These are phyloP conservation scores for Daedaleopsis nitida DNA, from an alignment of 768 basidiomycete genomes.

Conservation along the genomic window DNA sequence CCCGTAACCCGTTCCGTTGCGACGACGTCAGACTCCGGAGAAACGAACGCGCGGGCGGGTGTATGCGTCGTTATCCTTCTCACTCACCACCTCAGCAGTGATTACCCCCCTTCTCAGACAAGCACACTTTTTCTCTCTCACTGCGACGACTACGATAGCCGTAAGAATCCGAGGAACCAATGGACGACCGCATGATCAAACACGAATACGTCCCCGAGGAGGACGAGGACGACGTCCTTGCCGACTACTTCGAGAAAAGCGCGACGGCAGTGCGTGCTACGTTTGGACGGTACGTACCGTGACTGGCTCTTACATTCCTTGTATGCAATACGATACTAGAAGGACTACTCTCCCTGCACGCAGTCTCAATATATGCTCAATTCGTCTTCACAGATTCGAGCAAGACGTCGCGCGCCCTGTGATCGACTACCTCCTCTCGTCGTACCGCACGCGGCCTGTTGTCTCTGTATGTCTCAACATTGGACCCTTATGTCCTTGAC, in stretches of 20 bases:
- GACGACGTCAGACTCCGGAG: too few relatives aligned
- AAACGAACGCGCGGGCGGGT: too few relatives aligned
- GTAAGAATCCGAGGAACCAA: neutral
- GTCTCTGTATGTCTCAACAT: slow-evolving; percentile 16
- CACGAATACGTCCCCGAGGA: neutral
- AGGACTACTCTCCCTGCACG: too few relatives aligned
- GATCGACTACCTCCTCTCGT: slow-evolving; percentile 2
- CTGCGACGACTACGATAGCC: too few relatives aligned
- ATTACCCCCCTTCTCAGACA: neutral
- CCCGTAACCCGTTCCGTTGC: too few relatives aligned
- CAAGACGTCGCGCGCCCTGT: slow-evolving; percentile 14
- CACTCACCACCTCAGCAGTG: too few relatives aligned
- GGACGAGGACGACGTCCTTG: slow-evolving; percentile 15
- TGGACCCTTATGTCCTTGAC: neutral
- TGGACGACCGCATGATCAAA: neutral
- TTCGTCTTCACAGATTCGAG: slow-evolving; percentile 15
- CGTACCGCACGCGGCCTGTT: slow-evolving; percentile 20
- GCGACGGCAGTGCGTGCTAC: slow-evolving; percentile 15
- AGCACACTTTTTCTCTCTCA: too few relatives aligned
- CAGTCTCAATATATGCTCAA: neutral
- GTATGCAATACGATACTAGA: neutral
- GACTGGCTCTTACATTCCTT: neutral
- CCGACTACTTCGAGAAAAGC: slow-evolving; percentile 25
- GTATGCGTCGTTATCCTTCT: too few relatives aligned
- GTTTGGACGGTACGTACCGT: slow-evolving; percentile 16